Conservation (phyloP, 257 asterid species). For the Thymus quinquecostatus region DNA sequence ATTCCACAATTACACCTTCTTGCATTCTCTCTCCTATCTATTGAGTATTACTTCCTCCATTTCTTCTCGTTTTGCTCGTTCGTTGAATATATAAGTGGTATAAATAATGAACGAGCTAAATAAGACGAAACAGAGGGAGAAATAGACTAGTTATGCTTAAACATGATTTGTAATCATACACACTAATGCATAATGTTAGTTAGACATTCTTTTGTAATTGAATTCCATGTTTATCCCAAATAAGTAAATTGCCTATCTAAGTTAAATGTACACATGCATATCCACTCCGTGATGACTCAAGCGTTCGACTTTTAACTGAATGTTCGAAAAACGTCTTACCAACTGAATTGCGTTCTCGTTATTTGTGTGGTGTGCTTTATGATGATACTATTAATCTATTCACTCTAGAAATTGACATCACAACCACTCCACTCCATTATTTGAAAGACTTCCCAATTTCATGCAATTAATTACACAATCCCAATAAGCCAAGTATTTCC, state of each 20-base stretch:
- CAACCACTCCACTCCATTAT: conserved; percentile 21
- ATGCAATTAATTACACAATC: not conserved
- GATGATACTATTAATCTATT: not conserved
- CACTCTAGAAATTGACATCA: conserved; percentile 1
- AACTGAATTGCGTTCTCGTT: too few relatives aligned
- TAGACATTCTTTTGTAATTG: too few relatives aligned
- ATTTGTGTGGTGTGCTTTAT: too few relatives aligned
- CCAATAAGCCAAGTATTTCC: not conserved
- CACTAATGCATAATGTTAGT: too few relatives aligned
- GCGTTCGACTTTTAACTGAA: too few relatives aligned
- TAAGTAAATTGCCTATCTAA: not conserved
- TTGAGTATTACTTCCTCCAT: not conserved
- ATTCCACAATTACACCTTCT: not conserved
- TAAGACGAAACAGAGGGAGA: too few relatives aligned
- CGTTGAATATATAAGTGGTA: too few relatives aligned
- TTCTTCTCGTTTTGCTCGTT: too few relatives aligned
- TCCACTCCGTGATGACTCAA: too few relatives aligned
- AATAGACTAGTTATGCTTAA: too few relatives aligned
- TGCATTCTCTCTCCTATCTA: not conserved
- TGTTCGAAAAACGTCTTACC: too few relatives aligned
- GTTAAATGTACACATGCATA: not conserved
- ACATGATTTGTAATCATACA: not conserved
- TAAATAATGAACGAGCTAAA: too few relatives aligned
- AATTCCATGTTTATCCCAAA: not conserved
- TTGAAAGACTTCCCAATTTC: not conserved